Conservation (phyloP, 106 monocot genomes). For the Dendrobium officinale region DNA sequence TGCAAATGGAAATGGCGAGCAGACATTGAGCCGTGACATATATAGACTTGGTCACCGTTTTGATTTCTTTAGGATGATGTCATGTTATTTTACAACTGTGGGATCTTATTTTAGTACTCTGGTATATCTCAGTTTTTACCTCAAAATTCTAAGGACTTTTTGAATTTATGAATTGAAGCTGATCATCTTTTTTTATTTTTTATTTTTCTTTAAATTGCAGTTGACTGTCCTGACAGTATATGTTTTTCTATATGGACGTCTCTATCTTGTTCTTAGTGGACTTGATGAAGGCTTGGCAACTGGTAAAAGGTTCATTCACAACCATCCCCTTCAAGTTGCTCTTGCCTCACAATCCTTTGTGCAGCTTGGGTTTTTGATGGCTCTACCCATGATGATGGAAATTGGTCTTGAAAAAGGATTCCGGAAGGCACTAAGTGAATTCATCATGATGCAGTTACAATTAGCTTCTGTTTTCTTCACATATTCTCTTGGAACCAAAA, state of each 20-base stretch:
- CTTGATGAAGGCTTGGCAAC: constrained; percentile 76
- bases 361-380: constrained; percentile 91
- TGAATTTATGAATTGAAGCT: background rate
- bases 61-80: constrained; percentile 95
- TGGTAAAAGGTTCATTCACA: constrained; percentile 57
- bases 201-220: constrained; percentile 24
- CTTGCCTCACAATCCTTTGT: constrained; percentile 93
- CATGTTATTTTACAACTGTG: constrained; percentile 90
- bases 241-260: constrained; percentile 89
- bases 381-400: constrained; percentile 98
- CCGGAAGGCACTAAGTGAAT: constrained; percentile 71
- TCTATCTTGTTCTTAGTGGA: constrained; percentile 96
- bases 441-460: constrained; percentile 86
- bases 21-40: constrained; percentile 88
- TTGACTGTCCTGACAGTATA: constrained; percentile 81
- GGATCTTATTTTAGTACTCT: constrained; percentile 87
- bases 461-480: constrained; percentile 87
- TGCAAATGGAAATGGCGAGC: constrained; percentile 93
- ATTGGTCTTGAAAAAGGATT: constrained; percentile 91
- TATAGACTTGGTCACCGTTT: constrained; percentile 93
- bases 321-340: constrained; percentile 78
- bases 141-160: background rate
- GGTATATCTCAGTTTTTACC: constrained; percentile 30
- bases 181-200: background rate
- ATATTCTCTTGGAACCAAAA: constrained; percentile 88